phyloP scores from a whole-genome alignment of 1,284 basidiomycete genomes.

The Volvariella surrecta region DNA sequence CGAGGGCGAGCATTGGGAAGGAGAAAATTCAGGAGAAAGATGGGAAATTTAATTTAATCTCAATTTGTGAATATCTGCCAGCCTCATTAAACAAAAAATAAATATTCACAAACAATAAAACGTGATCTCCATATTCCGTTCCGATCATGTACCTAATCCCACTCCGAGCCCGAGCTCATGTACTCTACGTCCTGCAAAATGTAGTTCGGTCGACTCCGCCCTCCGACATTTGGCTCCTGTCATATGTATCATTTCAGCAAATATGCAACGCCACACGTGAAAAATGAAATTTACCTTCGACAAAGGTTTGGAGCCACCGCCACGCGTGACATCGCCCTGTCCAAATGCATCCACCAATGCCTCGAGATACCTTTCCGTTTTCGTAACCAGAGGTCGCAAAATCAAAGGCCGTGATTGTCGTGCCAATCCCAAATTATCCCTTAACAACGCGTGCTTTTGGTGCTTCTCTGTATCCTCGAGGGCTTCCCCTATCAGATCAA shows the following conservation, averaged over 20 bases:
- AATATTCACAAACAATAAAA: not conserved
- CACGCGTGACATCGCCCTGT: not conserved
- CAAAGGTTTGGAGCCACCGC: not conserved
- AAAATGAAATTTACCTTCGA: too few species aligned
- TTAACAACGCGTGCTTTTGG: too few species aligned
- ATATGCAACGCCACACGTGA: too few species aligned
- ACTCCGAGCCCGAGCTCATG: not conserved
- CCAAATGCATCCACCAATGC: not conserved
- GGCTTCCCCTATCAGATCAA: too few species aligned
- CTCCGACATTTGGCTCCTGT: not conserved
- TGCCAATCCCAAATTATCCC: too few species aligned
- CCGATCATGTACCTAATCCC: not conserved
- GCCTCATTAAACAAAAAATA: not conserved
- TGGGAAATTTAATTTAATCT: not conserved
- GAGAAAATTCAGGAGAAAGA: not conserved
- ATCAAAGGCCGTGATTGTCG: too few species aligned
- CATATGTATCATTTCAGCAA: too few species aligned
- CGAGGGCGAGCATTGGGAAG: conserved; percentile 31
- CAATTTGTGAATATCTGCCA: not conserved
- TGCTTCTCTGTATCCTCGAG: too few species aligned
- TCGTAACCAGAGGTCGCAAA: too few species aligned
- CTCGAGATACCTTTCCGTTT: not conserved
- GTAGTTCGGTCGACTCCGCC: not conserved
- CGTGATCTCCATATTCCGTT: not conserved
- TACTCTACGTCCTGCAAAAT: not conserved